phyloP scores from a whole-genome alignment of 2,329 filamentous ascomycete species.

The Aspergillus sergii region DNA sequence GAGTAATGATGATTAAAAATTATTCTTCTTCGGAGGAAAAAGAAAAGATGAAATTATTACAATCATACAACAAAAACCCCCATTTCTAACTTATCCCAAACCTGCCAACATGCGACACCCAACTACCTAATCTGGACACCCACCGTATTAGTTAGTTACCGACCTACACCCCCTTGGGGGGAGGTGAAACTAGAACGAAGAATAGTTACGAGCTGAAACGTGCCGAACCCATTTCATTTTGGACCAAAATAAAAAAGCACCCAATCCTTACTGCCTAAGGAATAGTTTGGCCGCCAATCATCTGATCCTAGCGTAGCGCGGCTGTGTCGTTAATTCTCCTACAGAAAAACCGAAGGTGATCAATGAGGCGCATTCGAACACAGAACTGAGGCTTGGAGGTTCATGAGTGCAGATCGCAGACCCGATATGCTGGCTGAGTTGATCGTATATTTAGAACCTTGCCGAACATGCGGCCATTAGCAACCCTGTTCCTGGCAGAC shows the following conservation, averaged over 20 bases:
- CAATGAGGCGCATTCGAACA: neutral
- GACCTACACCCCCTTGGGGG: neutral
- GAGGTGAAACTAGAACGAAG: neutral
- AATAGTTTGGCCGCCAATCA: slow-evolving; percentile 1
- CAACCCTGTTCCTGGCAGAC: neutral
- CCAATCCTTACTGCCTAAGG: slow-evolving; percentile 1
- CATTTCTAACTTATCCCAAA: neutral
- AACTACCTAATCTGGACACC: neutral
- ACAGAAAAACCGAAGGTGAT: neutral
- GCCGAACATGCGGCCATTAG: neutral
- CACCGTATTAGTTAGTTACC: neutral
- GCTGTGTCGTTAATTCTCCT: slow-evolving; percentile 3
- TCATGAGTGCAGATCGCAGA: neutral
- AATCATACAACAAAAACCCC: neutral
- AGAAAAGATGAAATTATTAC: neutral
- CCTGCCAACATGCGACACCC: neutral
- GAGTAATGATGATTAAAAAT: neutral
- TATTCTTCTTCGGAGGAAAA: neutral
- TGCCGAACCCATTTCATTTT: neutral
- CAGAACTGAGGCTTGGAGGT: neutral
- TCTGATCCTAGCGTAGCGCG: slow-evolving; percentile 3
- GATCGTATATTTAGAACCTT: slow-evolving; percentile 1
- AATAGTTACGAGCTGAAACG: slow-evolving; percentile 3
- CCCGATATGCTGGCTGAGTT: neutral
- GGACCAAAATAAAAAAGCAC: neutral